phyloP scores from a whole-genome alignment of 2,329 filamentous ascomycete genomes.

The Penicillium sp. region DNA sequence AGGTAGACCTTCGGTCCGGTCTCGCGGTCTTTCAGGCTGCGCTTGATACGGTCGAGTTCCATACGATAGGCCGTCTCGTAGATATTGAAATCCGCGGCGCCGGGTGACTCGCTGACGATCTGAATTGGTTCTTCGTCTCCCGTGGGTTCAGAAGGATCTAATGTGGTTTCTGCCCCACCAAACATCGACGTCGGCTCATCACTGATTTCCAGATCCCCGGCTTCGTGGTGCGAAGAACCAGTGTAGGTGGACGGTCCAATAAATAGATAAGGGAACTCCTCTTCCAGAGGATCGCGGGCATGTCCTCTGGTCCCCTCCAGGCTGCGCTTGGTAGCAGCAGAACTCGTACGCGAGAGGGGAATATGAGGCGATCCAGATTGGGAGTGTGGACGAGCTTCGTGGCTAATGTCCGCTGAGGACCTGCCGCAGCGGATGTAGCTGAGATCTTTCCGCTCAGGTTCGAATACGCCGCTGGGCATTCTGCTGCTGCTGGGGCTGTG shows the following conservation, averaged over 20 bases:
- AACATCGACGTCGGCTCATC: constrained; percentile 18
- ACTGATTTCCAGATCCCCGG: constrained; percentile 6
- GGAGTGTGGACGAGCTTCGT: constrained; percentile 18
- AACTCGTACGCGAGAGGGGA: constrained; percentile 28
- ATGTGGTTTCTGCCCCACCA: constrained; percentile 29
- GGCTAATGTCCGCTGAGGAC: constrained; percentile 8
- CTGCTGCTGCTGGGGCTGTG: constrained; percentile 16
- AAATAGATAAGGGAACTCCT: constrained; percentile 66
- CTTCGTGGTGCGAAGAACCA: constrained; percentile 25
- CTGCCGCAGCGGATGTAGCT: constrained; percentile 22
- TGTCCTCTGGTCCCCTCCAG: constrained; percentile 54
- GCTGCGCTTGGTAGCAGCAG: constrained; percentile 36
- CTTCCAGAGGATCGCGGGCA: constrained; percentile 61
- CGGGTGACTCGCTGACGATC: constrained; percentile 77
- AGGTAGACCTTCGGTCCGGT: constrained; percentile 57
- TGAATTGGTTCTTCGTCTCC: constrained; percentile 22
- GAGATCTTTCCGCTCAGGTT: constrained; percentile 26
- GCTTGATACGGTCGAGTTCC: constrained; percentile 69
- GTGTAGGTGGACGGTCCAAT: constrained; percentile 61
- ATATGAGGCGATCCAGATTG: constrained; percentile 31
- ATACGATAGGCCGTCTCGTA: constrained; percentile 84
- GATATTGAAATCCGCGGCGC: constrained; percentile 77
- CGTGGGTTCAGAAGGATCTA: constrained; percentile 33
- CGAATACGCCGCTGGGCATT: constrained; percentile 16
- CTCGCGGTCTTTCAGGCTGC: constrained; percentile 37